Percentiles rank a stretch among this genome's conserved stretches.
These are phyloP conservation scores for Pisolithus orientalis DNA, from an alignment of 768 basidiomycete genomes.

Conservation along the genomic window DNA sequence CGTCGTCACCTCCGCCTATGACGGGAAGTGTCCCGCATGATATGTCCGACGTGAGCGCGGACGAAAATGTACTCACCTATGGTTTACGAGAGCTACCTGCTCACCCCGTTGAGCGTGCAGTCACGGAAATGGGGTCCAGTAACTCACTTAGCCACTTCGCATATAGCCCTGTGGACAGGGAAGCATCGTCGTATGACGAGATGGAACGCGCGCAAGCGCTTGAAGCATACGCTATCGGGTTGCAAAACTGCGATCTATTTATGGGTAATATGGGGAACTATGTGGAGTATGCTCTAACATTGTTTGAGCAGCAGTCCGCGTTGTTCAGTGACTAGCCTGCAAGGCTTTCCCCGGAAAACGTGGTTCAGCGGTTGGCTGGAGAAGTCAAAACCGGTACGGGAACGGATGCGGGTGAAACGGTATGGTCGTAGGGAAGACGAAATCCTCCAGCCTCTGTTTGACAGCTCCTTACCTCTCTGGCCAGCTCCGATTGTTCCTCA, in stretches of 20 bases:
- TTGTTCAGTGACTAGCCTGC: background rate
- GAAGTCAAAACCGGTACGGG: background rate
- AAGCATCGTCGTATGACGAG: conserved; percentile 10
- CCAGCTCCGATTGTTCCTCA: too few species aligned
- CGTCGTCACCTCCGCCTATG: conserved; percentile 1
- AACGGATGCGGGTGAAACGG: too few species aligned
- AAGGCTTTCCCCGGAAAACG: background rate
- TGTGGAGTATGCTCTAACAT: background rate
- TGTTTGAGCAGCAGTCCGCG: background rate
- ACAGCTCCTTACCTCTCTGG: too few species aligned
- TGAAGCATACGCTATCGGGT: conserved; percentile 24
- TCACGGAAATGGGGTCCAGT: background rate
- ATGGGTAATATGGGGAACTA: background rate
- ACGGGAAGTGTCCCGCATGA: background rate
- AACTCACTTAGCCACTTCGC: background rate
- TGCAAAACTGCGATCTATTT: conserved; percentile 22
- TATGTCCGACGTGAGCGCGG: background rate
- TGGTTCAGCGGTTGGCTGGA: background rate
- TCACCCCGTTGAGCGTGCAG: background rate
- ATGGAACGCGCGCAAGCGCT: conserved; percentile 22
- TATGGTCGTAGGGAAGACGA: too few species aligned
- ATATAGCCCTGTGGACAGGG: conserved; percentile 3
- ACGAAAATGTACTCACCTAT: background rate
- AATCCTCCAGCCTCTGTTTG: too few species aligned
- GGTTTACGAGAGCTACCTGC: background rate